A percentile compares a stretch with the other conserved stretches of the same genome.
Evolutionary conservation across 2,329 filamentous ascomycete species (phyloP).

Genomic region (Colletotrichum phormii): DNA sequence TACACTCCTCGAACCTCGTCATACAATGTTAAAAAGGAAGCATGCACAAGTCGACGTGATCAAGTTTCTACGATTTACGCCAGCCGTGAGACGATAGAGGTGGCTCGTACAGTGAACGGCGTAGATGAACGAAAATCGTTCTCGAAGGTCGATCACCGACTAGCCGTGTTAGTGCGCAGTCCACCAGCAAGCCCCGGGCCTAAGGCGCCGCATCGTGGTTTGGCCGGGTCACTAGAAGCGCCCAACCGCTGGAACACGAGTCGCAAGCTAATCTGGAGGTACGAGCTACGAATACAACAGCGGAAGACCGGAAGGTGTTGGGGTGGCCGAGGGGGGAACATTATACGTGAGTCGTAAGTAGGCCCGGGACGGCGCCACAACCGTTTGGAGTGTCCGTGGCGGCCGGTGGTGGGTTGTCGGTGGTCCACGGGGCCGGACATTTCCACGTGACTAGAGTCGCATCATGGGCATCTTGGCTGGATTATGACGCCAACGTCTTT

Average conservation of each 20-base stretch:
- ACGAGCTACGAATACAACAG: not conserved
- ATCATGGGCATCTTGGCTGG: constrained; percentile 22
- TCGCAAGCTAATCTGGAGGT: not conserved
- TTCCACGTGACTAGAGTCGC: constrained; percentile 28
- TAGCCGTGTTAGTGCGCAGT: not conserved
- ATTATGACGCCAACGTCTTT: constrained; percentile 32
- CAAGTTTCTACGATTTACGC: not conserved
- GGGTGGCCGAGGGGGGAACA: constrained; percentile 3
- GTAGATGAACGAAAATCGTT: not conserved
- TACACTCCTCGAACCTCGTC: not conserved
- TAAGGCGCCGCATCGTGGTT: not conserved
- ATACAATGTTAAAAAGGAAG: not conserved
- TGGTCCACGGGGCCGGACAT: constrained; percentile 18
- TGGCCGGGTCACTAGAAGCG: not conserved
- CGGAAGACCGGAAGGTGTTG: constrained; percentile 12
- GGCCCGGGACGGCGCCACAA: constrained; percentile 27
- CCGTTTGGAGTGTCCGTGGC: constrained; percentile 27
- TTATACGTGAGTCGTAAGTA: not conserved
- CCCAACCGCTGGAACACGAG: constrained; percentile 7
- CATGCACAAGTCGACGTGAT: not conserved
- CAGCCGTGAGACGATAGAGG: not conserved
- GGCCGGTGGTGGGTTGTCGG: constrained; percentile 16
- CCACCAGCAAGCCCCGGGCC: not conserved
- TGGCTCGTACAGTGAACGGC: too few species aligned
- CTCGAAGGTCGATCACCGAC: not conserved